phyloP scores from a whole-genome alignment of 306 rosid species.

The Quercus dentata region DNA sequence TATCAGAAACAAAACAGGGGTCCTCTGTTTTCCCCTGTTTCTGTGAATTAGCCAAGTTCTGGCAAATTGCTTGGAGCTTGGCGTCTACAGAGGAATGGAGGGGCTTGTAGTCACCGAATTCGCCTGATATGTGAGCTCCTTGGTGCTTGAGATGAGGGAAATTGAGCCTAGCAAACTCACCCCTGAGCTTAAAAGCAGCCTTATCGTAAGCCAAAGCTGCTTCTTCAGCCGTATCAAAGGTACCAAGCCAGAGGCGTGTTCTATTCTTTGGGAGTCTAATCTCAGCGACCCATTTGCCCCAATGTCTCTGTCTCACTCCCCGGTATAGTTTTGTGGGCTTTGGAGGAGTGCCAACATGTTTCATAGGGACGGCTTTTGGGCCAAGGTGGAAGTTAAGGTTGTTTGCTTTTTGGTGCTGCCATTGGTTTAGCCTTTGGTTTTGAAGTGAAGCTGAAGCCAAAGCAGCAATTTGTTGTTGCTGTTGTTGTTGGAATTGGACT shows the following conservation, averaged over 20 bases:
- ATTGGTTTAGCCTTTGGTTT: slow-evolving; percentile 12
- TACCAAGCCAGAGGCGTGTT: slow-evolving; percentile 93
- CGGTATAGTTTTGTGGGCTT: slow-evolving; percentile 69
- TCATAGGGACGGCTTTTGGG: slow-evolving; percentile 66
- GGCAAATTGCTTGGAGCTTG: slow-evolving; percentile 78
- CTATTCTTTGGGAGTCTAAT: slow-evolving; percentile 89
- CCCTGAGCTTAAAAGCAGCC: slow-evolving; percentile 86
- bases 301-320: slow-evolving; percentile 90
- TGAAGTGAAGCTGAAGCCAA: slow-evolving; percentile 22
- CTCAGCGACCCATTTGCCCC: slow-evolving; percentile 99
- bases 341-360: slow-evolving; percentile 33
- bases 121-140: slow-evolving; percentile 41
- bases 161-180: slow-evolving; percentile 78
- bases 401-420: slow-evolving; percentile 13
- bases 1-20: slow-evolving; percentile 28
- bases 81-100: slow-evolving; percentile 79
- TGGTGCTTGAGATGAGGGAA: slow-evolving; percentile 64
- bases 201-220: slow-evolving; percentile 89
- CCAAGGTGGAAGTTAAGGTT: slow-evolving; percentile 18
- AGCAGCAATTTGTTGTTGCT: slow-evolving; percentile 17
- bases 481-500: slow-evolving; percentile 40
- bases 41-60: slow-evolving; percentile 39
- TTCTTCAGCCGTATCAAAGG: slow-evolving; percentile 88
- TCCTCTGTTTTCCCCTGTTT: slow-evolving; percentile 45
- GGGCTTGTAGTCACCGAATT: slow-evolving; percentile 60